These are phyloP conservation scores for Colletotrichum eremochloae DNA, from an alignment of 2,329 filamentous ascomycete species.

Conservation along the genomic window DNA sequence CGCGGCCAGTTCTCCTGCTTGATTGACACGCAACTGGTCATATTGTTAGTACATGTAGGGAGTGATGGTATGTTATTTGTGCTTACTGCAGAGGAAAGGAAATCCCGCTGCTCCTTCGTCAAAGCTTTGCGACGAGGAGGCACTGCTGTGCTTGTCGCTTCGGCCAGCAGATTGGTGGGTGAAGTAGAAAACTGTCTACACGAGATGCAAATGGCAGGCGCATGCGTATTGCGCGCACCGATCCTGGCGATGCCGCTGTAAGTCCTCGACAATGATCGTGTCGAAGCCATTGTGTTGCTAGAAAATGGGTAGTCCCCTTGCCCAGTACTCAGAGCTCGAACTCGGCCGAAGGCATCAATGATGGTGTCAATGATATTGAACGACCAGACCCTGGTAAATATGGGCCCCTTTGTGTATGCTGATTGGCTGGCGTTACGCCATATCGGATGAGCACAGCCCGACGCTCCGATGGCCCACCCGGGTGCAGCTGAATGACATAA, in stretches of 20 bases:
- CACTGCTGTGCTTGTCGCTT: conserved; percentile 16
- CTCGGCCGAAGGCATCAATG: conserved; percentile 23
- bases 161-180: conserved; percentile 26
- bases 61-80: conserved; percentile 34
- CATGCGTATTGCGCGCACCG: conserved; percentile 3
- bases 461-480: conserved; percentile 23
- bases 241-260: conserved; percentile 17
- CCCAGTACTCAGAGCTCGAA: background rate
- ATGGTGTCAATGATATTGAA: conserved; percentile 41
- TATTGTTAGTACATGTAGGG: conserved; percentile 1
- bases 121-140: conserved; percentile 67
- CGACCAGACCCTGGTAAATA: conserved; percentile 26
- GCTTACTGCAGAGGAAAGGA: conserved; percentile 79
- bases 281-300: conserved; percentile 34
- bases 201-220: conserved; percentile 15
- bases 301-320: background rate
- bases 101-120: conserved; percentile 78
- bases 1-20: conserved; percentile 96
- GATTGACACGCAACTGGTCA: conserved; percentile 87
- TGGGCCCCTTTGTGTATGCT: background rate
- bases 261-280: conserved; percentile 22
- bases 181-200: conserved; percentile 33
- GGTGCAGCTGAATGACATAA: conserved; percentile 42
- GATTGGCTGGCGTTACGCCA: conserved; percentile 35
- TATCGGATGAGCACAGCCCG: conserved; percentile 34